Evolutionary conservation across 1,139 yeast genomes (phyloP).

Genomic region (Zygosaccharomyces pseudobailii): DNA sequence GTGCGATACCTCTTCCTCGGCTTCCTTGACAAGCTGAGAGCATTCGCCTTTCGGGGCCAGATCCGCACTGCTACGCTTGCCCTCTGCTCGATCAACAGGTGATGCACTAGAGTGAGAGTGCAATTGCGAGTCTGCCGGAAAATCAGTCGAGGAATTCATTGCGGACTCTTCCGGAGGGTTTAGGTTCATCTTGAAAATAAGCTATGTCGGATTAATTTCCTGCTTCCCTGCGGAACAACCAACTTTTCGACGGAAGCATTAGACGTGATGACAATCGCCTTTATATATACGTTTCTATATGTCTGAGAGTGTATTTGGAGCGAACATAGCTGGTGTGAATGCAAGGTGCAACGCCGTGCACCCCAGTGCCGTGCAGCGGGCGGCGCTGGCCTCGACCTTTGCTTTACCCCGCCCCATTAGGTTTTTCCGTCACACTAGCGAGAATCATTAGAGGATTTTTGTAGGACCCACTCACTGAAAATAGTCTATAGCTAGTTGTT

Average conservation of each 20-base stretch:
- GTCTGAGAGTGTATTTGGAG: neutral
- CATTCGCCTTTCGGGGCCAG: conserved; percentile 14
- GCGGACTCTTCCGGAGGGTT: neutral
- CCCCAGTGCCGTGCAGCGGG: no score
- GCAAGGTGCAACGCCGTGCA: no score
- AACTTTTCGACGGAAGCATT: neutral
- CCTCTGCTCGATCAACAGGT: neutral
- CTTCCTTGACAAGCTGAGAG: conserved; percentile 14
- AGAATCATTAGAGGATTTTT: no score
- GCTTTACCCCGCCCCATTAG: no score
- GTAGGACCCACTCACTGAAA: no score
- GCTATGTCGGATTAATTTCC: neutral
- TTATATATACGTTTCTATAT: neutral
- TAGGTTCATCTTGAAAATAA: neutral
- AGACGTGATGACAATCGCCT: neutral
- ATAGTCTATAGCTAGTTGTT: no score
- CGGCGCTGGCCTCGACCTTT: no score
- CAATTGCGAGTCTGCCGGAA: neutral
- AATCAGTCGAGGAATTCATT: neutral
- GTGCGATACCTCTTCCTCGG: conserved; percentile 13
- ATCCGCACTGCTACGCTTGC: conserved; percentile 6
- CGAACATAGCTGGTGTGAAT: neutral
- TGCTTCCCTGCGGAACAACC: neutral
- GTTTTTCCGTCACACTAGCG: no score
- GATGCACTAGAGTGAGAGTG: neutral